Conservation (phyloP, 306 rosid species). For the Acacia confusa region DNA sequence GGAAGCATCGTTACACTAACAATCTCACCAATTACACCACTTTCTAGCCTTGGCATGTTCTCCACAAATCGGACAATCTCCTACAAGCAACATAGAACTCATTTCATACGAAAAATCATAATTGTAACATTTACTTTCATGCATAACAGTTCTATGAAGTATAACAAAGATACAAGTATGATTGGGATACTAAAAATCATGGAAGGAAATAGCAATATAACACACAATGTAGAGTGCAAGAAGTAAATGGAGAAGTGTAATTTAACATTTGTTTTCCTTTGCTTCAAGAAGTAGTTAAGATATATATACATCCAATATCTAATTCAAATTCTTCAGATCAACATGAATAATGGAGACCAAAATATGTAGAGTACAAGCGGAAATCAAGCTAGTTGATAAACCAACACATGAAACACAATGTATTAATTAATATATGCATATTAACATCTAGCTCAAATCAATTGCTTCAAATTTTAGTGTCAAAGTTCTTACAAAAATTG, state of each 20-base stretch:
- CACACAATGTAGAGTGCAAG: no score
- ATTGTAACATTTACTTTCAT: neutral
- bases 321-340: neutral
- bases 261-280: neutral
- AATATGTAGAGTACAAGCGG: neutral
- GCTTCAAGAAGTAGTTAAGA: neutral
- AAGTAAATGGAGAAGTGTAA: neutral
- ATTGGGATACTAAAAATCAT: neutral
- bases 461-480: no score
- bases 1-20: conserved; percentile 65
- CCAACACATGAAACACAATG: conserved; percentile 5
- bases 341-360: neutral
- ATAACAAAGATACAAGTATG: neutral
- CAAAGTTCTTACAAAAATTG: neutral
- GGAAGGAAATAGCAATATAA: neutral
- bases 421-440: neutral
- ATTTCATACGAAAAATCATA: neutral
- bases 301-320: neutral
- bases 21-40: conserved; percentile 68
- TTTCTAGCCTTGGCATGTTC: conserved; percentile 84
- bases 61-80: conserved; percentile 60
- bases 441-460: neutral
- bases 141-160: neutral
- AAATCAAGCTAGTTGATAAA: neutral
- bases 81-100: neutral